Percentiles rank a stretch among this genome's conserved stretches.
phyloP scores from a whole-genome alignment of 192 early-diverging fungal genomes.

The Podila clonocystis region DNA sequence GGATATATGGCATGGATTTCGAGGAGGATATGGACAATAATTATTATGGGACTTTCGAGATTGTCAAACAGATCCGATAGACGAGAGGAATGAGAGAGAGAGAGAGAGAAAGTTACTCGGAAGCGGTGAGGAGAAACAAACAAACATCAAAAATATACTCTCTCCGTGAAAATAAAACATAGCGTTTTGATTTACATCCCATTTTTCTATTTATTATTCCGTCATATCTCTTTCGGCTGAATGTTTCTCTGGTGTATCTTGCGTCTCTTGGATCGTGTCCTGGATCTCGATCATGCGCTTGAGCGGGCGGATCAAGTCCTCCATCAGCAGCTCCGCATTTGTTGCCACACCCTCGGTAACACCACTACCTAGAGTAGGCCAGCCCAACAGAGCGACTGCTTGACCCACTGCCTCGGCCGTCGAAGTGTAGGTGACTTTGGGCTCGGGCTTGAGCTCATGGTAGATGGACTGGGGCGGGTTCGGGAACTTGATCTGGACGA shows the following conservation, averaged over 20 bases:
- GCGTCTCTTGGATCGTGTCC: conserved; percentile 10
- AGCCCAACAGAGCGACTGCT: conserved; percentile 40
- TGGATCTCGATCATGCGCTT: conserved; percentile 48
- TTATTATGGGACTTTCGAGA: no score
- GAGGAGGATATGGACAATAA: no score
- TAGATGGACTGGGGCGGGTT: conserved; percentile 48
- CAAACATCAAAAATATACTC: no score
- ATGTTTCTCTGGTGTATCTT: no score
- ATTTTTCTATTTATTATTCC: no score
- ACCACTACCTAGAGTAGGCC: conserved; percentile 3
- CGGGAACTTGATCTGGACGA: conserved; percentile 45
- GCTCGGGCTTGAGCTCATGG: conserved; percentile 47
- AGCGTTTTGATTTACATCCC: no score
- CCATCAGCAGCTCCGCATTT: conserved; percentile 19
- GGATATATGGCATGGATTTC: background rate
- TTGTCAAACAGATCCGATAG: no score
- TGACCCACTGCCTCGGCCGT: conserved; percentile 51
- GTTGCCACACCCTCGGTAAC: background rate
- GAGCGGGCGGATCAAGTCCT: conserved; percentile 41
- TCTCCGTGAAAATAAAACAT: no score
- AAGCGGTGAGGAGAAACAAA: no score
- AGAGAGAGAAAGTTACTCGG: no score
- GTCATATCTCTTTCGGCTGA: no score
- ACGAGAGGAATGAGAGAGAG: no score
- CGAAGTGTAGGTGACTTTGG: conserved; percentile 40